Conservation (phyloP, 1,284 basidiomycete genomes). For the Sporisorium scitamineum region DNA sequence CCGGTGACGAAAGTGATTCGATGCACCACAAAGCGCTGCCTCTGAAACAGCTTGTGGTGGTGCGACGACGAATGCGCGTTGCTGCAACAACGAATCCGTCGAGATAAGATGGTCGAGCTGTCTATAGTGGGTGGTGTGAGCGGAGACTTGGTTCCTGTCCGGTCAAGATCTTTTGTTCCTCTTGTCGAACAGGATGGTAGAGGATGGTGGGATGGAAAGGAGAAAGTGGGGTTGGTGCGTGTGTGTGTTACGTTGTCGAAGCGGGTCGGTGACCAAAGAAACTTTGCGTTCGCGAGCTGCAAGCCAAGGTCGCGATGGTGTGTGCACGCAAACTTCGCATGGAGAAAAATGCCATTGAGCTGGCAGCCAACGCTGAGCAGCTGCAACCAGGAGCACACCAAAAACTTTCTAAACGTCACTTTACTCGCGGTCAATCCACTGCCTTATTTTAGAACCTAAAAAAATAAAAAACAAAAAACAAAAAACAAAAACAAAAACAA, state of each 20-base stretch:
- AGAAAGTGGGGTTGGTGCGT: not conserved
- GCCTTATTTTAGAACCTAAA: too few species aligned
- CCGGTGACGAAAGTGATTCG: not conserved
- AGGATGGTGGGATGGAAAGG: not conserved
- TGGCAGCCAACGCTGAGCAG: too few species aligned
- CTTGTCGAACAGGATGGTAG: not conserved
- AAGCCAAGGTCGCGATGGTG: not conserved
- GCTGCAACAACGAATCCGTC: not conserved
- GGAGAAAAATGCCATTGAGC: too few species aligned
- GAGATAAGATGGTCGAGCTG: not conserved
- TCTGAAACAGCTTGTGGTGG: not conserved
- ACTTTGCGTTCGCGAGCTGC: not conserved
- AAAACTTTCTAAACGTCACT: not conserved
- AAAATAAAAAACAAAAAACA: too few species aligned
- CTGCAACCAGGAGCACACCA: too few species aligned
- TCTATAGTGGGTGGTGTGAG: not conserved
- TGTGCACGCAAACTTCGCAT: not conserved
- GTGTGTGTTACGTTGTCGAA: not conserved
- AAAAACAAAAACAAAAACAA: too few species aligned
- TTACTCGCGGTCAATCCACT: not conserved
- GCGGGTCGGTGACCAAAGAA: not conserved
- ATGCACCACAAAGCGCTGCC: not conserved
- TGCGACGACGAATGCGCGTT: not conserved
- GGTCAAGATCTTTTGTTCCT: constrained; percentile 1
- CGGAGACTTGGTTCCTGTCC: not conserved